Percentiles rank a stretch among this genome's conserved stretches.
These are phyloP conservation scores for Blastobotrys aristatus DNA, from an alignment of 1,139 yeast genomes.

Conservation along the genomic window DNA sequence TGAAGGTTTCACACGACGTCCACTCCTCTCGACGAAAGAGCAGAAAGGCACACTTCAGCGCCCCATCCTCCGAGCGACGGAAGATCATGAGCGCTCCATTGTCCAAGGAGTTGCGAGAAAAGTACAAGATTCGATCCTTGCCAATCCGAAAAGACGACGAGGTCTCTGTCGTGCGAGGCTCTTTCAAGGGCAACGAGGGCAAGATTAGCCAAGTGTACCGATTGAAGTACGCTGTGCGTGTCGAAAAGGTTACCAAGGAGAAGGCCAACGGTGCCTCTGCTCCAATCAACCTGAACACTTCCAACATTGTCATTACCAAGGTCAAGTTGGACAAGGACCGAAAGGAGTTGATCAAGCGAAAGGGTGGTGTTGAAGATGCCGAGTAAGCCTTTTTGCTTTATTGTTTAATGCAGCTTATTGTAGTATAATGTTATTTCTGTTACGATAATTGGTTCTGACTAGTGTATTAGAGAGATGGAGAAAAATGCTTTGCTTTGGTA, in stretches of 20 bases:
- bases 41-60: constrained; percentile 99
- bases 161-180: constrained; percentile 95
- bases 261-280: constrained; percentile 98
- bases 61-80: constrained; percentile 97
- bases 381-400: constrained; percentile 47
- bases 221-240: constrained; percentile 94
- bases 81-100: constrained; percentile 96
- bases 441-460: not conserved
- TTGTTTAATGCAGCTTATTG: not conserved
- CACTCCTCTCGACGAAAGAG: constrained; percentile 99
- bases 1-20: constrained; percentile 56
- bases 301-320: constrained; percentile 98
- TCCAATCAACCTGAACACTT: constrained; percentile 97
- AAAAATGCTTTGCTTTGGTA: no score
- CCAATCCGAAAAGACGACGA: constrained; percentile 99
- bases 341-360: constrained; percentile 92
- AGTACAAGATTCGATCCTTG: constrained; percentile 91
- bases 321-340: constrained; percentile 98
- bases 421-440: not conserved
- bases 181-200: constrained; percentile 99
- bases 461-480: not conserved
- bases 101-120: constrained; percentile 97
- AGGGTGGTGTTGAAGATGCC: constrained; percentile 67
- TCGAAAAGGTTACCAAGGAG: constrained; percentile 96
- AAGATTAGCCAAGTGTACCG: constrained; percentile 98